These are phyloP conservation scores for Vitellaria paradoxa DNA, from an alignment of 179 eudicot species.

Conservation along the genomic window DNA sequence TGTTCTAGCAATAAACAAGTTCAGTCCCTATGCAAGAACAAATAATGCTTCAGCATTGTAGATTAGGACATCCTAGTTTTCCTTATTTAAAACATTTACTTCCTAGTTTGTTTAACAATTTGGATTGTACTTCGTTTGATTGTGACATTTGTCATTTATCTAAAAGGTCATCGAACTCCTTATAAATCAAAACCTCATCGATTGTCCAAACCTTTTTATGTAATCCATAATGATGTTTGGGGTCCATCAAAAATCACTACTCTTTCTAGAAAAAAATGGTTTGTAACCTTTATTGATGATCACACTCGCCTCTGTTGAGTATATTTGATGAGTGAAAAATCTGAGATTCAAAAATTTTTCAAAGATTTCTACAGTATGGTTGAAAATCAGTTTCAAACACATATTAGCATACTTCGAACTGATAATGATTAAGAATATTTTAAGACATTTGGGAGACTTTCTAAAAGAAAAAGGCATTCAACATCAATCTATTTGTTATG, in stretches of 20 bases:
- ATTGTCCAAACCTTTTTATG: not conserved
- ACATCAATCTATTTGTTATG: slow-evolving; percentile 3
- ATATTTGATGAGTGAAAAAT: too few species aligned
- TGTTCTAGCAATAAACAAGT: too few species aligned
- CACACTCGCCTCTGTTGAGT: too few species aligned
- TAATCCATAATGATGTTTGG: slow-evolving; percentile 11
- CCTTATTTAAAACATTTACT: too few species aligned
- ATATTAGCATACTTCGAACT: not conserved
- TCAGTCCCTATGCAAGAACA: too few species aligned
- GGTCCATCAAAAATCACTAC: not conserved
- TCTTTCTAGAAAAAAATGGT: slow-evolving; percentile 2
- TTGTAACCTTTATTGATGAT: slow-evolving; percentile 6
- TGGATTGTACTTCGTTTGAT: too few species aligned
- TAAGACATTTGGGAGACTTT: not conserved
- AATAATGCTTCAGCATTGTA: too few species aligned
- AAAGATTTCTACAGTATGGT: not conserved
- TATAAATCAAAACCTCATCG: not conserved
- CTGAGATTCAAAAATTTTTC: too few species aligned
- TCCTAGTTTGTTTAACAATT: too few species aligned
- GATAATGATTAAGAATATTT: slow-evolving; percentile 13
- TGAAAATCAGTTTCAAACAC: not conserved
- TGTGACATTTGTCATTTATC: too few species aligned
- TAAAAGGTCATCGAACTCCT: too few species aligned
- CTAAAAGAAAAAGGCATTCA: not conserved
- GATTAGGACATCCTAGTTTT: too few species aligned